phyloP scores from a whole-genome alignment of 2,329 filamentous ascomycete genomes.

The Bipolaris zeicola region DNA sequence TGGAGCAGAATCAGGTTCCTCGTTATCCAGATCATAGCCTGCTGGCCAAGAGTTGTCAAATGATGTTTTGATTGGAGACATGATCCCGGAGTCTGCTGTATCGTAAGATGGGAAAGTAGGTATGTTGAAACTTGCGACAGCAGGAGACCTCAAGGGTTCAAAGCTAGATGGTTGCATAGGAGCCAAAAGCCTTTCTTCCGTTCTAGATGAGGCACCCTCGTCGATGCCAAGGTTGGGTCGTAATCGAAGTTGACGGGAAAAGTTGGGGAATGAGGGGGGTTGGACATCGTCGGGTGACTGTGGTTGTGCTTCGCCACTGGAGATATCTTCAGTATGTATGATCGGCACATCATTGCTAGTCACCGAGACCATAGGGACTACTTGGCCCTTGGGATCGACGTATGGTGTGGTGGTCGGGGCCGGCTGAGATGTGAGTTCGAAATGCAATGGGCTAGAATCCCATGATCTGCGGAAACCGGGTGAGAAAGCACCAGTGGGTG shows the following conservation, averaged over 20 bases:
- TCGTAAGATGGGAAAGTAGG: slow-evolving; percentile 25
- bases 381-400: slow-evolving; percentile 46
- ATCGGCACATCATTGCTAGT: slow-evolving; percentile 31
- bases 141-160: slow-evolving; percentile 36
- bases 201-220: slow-evolving; percentile 16
- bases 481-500: slow-evolving; percentile 46
- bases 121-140: slow-evolving; percentile 21
- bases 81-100: slow-evolving; percentile 25
- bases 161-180: slow-evolving; percentile 30
- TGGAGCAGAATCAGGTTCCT: slow-evolving; percentile 14
- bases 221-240: slow-evolving; percentile 25
- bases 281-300: slow-evolving; percentile 21
- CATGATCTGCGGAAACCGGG: slow-evolving; percentile 49
- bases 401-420: slow-evolving; percentile 39
- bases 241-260: slow-evolving; percentile 47
- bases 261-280: slow-evolving; percentile 41
- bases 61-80: slow-evolving; percentile 38
- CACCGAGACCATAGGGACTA: slow-evolving; percentile 45
- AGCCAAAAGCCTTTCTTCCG: slow-evolving; percentile 21
- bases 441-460: slow-evolving; percentile 46
- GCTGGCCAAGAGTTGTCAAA: slow-evolving; percentile 41
- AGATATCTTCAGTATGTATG: slow-evolving; percentile 6
- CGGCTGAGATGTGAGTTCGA: slow-evolving; percentile 38
- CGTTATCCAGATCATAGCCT: slow-evolving; percentile 28
- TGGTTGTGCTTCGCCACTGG: slow-evolving; percentile 14